Evolutionary conservation across 1,284 basidiomycete species (phyloP), one percentile per base, ranked within the genome.

Genomic region (Ceratobasidium sp.): DNA sequence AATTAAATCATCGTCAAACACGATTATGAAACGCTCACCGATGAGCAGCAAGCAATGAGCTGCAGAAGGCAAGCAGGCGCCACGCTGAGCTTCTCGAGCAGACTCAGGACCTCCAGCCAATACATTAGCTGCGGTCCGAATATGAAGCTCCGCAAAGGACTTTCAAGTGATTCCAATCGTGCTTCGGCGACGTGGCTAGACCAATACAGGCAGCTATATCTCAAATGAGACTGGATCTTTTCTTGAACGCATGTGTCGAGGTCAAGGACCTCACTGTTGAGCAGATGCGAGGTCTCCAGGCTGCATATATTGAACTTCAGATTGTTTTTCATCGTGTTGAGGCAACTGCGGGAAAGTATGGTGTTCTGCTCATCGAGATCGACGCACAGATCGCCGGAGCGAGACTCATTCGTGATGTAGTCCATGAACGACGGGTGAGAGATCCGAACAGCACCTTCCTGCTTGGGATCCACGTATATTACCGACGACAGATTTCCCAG

Each of bases 231-330:
- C 14, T 16, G 7, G 22, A 74, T 62, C 3, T 3, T 22, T 1
- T 37, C 29, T n/a, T 64, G n/a, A 11, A 64, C 22, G 24, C 24
- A 8, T 6, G n/a, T 14, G n/a, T 43, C 24, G 24, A 74, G 59
- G 22, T 51, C 46, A 3, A 13, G 5, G 24, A 74, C 34, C 1
- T 53, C 29, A 19, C 39, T 8, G 48, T 74, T 74, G 56, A 53
- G 46, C 34, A 31, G 37, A 22, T 51, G 19, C 27, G 71, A 74
- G 8, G 71, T 62, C 19, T 74, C 71, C 2, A 74, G 58, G 1
- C n/a, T 24, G 59, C 71, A 74, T 29, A 74, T 74, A 24, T 74
- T 74, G 48, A 74, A 74, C 13, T 13, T 62, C 0, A 74, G 43
- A 1, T 53, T 59, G 13, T 13, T 1, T 1, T 1, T 16, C 68